These are phyloP conservation scores for Mucor indicus DNA, from an alignment of 371 early-diverging fungal species.

Conservation along the genomic window DNA sequence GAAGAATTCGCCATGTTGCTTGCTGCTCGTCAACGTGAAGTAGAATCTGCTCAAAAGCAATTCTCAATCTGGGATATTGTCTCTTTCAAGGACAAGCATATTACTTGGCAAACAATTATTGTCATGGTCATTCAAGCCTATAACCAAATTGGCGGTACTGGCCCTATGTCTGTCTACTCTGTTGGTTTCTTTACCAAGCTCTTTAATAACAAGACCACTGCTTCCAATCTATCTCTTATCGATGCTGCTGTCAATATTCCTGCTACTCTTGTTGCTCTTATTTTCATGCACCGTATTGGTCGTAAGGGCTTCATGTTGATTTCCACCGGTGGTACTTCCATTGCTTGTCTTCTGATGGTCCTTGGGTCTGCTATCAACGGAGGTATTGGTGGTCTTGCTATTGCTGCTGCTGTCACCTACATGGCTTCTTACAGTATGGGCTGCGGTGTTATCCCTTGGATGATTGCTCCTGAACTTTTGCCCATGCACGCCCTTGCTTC, in stretches of 20 bases:
- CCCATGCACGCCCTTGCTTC: conserved; percentile 43
- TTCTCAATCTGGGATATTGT: conserved; percentile 42
- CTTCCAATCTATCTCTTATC: conserved; percentile 35
- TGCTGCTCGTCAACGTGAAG: conserved; percentile 40
- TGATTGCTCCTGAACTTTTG: conserved; percentile 47
- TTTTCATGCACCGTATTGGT: conserved; percentile 39
- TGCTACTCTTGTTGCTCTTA: conserved; percentile 32
- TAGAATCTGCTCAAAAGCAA: conserved; percentile 17
- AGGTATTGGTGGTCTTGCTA: conserved; percentile 30
- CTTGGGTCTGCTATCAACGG: conserved; percentile 26
- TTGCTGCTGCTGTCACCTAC: conserved; percentile 38
- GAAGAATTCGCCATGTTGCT: conserved; percentile 27
- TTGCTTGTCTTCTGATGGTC: conserved; percentile 38
- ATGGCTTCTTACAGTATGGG: conserved; percentile 42
- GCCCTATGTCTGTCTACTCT: conserved; percentile 47
- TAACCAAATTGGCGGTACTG: conserved; percentile 48
- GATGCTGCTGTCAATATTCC: conserved; percentile 37
- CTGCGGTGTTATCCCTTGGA: conserved; percentile 52
- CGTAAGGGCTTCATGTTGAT: conserved; percentile 46
- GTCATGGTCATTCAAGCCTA: conserved; percentile 47
- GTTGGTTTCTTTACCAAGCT: conserved; percentile 35
- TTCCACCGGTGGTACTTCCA: conserved; percentile 33
- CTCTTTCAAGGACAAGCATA: conserved; percentile 25
- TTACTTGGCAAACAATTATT: conserved; percentile 37
- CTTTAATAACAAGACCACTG: conserved; percentile 31